Evolutionary conservation across 306 rosid genomes (phyloP).

Genomic region (Castanea mollissima): DNA sequence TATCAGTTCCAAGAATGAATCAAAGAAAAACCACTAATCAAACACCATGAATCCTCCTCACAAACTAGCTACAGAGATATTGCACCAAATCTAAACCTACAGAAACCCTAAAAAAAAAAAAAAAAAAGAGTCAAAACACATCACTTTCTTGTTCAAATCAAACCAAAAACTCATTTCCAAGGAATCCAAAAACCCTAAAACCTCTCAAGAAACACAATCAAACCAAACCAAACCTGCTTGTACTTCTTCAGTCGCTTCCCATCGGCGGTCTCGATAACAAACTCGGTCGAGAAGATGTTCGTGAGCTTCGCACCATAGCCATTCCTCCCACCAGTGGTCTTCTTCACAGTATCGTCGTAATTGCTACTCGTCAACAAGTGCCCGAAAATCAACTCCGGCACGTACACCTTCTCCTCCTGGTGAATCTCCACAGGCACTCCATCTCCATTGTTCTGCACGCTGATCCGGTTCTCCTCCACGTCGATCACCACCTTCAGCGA

Average conservation of each 20-base stretch:
- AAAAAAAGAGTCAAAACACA: too few species aligned
- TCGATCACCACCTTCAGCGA: slow-evolving; percentile 62
- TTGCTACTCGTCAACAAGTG: slow-evolving; percentile 87
- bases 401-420: slow-evolving; percentile 91
- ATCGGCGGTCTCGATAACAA: slow-evolving; percentile 87
- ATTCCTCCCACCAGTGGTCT: slow-evolving; percentile 91
- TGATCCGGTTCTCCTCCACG: slow-evolving; percentile 48
- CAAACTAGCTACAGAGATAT: neutral
- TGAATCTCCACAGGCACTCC: slow-evolving; percentile 94
- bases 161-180: too few species aligned
- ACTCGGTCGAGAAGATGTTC: slow-evolving; percentile 84
- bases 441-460: slow-evolving; percentile 73
- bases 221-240: slow-evolving; percentile 58
- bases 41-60: neutral
- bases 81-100: too few species aligned
- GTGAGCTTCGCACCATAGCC: slow-evolving; percentile 97
- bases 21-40: neutral
- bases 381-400: slow-evolving; percentile 90
- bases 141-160: too few species aligned
- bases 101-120: too few species aligned
- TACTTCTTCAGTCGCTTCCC: slow-evolving; percentile 81
- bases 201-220: neutral
- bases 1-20: too few species aligned
- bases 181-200: neutral
- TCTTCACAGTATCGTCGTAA: slow-evolving; percentile 76